Evolutionary conservation across 768 basidiomycete species (phyloP).

Genomic region (Naematelia aurantialba): DNA sequence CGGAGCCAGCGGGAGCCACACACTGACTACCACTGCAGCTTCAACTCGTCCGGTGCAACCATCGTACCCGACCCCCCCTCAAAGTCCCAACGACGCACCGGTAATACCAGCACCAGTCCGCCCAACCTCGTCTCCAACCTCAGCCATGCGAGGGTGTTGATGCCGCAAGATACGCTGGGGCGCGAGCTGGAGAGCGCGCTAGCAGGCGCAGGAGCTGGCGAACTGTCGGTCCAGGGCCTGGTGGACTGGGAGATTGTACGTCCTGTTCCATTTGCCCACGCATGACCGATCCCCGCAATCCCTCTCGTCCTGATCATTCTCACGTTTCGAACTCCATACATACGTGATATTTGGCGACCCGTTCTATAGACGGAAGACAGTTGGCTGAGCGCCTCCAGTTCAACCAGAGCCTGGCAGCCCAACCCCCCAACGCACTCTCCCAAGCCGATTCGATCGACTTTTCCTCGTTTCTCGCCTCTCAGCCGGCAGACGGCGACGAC

Average conservation of each 20-base stretch:
- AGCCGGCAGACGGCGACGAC: no score
- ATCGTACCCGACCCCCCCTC: conserved; percentile 6
- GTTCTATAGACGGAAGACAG: no score
- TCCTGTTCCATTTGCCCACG: no score
- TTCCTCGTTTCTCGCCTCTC: not conserved
- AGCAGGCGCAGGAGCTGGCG: not conserved
- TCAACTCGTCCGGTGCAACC: conserved; percentile 19
- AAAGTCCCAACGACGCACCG: no score
- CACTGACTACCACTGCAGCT: no score
- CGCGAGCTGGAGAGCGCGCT: conserved; percentile 7
- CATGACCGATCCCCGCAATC: no score
- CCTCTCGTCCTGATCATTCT: no score
- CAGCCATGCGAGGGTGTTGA: conserved; percentile 4
- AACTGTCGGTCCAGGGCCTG: no score
- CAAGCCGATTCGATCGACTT: not conserved
- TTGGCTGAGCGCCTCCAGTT: conserved; percentile 8
- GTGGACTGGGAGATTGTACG: not conserved
- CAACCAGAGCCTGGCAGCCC: not conserved
- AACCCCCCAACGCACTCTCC: not conserved
- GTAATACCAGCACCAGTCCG: conserved; percentile 2
- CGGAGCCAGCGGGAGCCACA: no score
- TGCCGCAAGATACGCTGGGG: conserved; percentile 20
- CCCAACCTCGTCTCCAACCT: conserved; percentile 1
- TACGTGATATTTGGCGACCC: no score
- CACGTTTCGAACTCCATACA: no score